phyloP scores from a whole-genome alignment of 2,329 filamentous ascomycete genomes.

The Tolypocladium guangdongense region DNA sequence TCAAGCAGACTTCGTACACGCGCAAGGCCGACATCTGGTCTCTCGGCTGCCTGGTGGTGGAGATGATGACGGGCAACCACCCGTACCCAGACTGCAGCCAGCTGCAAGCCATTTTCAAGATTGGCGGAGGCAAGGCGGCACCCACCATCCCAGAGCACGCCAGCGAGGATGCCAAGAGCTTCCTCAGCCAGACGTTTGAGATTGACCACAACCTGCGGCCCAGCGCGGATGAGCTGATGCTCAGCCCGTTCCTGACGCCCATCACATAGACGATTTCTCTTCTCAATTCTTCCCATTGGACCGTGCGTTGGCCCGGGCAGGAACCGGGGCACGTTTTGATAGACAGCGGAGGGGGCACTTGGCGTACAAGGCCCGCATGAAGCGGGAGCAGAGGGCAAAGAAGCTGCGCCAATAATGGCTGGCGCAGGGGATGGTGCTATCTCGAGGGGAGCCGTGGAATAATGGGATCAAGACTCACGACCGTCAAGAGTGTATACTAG shows the following conservation, averaged over 20 bases:
- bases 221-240: conserved; percentile 80
- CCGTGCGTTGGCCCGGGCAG: conserved; percentile 4
- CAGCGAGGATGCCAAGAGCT: conserved; percentile 71
- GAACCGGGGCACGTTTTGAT: conserved; percentile 5
- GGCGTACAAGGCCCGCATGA: neutral
- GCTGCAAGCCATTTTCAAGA: conserved; percentile 97
- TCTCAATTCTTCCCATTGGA: neutral
- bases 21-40: conserved; percentile 99
- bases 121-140: conserved; percentile 75
- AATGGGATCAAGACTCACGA: neutral
- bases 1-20: conserved; percentile 94
- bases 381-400: neutral
- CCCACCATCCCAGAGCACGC: conserved; percentile 83
- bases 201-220: conserved; percentile 88
- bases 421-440: neutral
- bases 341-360: neutral
- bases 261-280: conserved; percentile 33
- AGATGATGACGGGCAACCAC: conserved; percentile 97
- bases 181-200: conserved; percentile 85
- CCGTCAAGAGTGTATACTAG: conserved; percentile 6
- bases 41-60: conserved; percentile 88
- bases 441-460: too few species aligned
- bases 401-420: neutral
- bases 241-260: conserved; percentile 70
- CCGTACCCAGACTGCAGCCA: conserved; percentile 97